Percentiles rank a stretch among this genome's conserved stretches.
These are phyloP conservation scores for Platanthera zijinensis DNA, from an alignment of 106 monocot genomes.

Conservation along the genomic window DNA sequence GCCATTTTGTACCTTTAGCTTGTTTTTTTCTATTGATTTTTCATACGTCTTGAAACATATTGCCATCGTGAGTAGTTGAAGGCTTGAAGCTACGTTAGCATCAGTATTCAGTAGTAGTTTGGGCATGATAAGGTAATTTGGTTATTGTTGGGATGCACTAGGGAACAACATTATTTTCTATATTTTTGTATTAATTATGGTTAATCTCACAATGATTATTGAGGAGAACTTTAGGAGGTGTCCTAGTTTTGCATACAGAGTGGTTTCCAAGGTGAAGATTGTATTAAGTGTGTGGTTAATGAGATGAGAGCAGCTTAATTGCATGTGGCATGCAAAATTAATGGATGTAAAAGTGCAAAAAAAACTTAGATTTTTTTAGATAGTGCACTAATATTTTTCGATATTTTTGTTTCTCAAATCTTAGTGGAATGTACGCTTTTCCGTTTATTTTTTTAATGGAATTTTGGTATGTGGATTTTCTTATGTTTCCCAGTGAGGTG, in stretches of 20 bases:
- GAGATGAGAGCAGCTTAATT: neutral
- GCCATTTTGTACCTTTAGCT: neutral
- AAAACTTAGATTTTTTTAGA: neutral
- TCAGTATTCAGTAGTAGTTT: neutral
- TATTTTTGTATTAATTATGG: neutral
- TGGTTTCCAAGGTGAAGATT: neutral
- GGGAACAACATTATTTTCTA: neutral
- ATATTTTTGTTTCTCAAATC: neutral
- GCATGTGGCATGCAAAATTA: neutral
- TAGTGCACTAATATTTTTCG: neutral
- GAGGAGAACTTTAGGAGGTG: neutral
- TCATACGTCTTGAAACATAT: neutral
- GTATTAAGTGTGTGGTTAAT: neutral
- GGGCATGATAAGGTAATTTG: too few species aligned
- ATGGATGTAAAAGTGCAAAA: neutral
- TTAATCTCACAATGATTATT: neutral
- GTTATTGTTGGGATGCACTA: neutral
- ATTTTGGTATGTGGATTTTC: neutral
- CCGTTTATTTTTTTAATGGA: neutral
- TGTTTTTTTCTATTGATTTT: neutral
- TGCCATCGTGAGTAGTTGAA: neutral
- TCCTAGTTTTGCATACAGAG: too few species aligned
- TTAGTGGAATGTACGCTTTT: neutral
- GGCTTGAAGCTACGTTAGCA: neutral
- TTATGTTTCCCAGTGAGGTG: slow-evolving; percentile 57